Evolutionary conservation across 2,329 filamentous ascomycete species (phyloP).

Genomic region (Colletotrichum spaethianum): DNA sequence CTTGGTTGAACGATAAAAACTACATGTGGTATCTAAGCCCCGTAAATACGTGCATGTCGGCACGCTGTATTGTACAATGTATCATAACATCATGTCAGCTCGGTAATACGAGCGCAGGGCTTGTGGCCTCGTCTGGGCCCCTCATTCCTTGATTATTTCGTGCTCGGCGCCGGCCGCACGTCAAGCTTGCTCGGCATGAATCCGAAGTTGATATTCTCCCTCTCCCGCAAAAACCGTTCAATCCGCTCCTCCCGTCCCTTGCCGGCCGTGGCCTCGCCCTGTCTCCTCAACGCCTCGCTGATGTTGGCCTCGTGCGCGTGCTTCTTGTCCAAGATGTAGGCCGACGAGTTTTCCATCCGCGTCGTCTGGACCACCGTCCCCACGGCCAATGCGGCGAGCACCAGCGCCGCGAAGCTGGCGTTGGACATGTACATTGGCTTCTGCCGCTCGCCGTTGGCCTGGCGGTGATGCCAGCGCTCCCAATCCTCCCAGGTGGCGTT

Average conservation of each 20-base stretch:
- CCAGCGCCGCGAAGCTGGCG: slow-evolving; percentile 80
- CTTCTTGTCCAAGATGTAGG: slow-evolving; percentile 75
- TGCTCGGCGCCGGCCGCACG: slow-evolving; percentile 5
- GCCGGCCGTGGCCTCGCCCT: slow-evolving; percentile 66
- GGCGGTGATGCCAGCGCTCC: slow-evolving; percentile 81
- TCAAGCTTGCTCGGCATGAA: slow-evolving; percentile 47
- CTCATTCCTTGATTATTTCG: slow-evolving; percentile 8
- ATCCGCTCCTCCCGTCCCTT: slow-evolving; percentile 77
- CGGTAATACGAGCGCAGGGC: slow-evolving; percentile 19
- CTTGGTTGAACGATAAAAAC: not conserved
- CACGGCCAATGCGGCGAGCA: slow-evolving; percentile 75
- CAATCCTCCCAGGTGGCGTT: slow-evolving; percentile 99
- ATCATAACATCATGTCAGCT: slow-evolving; percentile 27
- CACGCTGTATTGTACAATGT: slow-evolving; percentile 34
- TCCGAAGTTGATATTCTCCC: slow-evolving; percentile 66
- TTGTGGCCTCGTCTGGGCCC: not conserved
- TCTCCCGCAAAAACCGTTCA: slow-evolving; percentile 81
- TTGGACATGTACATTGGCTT: slow-evolving; percentile 81
- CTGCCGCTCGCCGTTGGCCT: slow-evolving; percentile 63
- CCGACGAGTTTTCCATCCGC: slow-evolving; percentile 74
- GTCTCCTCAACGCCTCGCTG: slow-evolving; percentile 69
- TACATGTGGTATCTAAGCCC: slow-evolving; percentile 1
- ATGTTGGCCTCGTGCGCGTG: slow-evolving; percentile 77
- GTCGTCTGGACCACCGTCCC: slow-evolving; percentile 81
- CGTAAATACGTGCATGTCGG: slow-evolving; percentile 7